Base-by-base conservation (phyloP, 805 yeast genomes). In the Cyberlindnera japonica region DNA sequence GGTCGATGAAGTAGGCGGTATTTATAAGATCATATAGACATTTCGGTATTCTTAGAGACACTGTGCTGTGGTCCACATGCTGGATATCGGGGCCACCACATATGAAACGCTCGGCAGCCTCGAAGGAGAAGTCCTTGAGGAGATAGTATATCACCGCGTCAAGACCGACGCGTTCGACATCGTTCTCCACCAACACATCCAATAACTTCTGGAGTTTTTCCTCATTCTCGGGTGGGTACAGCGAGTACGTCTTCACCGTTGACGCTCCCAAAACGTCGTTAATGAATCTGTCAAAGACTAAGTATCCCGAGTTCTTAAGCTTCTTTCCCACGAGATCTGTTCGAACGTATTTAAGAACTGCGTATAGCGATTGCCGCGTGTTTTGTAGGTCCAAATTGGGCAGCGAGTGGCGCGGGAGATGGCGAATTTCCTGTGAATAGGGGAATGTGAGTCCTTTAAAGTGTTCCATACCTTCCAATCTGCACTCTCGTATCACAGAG, bases 211-310 rank as follows among this genome's bases (percentile, higher is more conserved):
- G 47, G 24, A 56, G 18, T 28, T 50, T 55, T 13, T 41, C 33
- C 17, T 39, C 12, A 25, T 52, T 50, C 37, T 49, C 51, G 1
- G 61, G 61, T 9, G 61, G 61, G 23, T 56, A 56, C 17, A 31
- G 43, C 1, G 35, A 6, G 29, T 37, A 41, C 8, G 50, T 36
- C 14, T 48, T 32, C 2, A 55, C 28, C 0, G 31, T 21, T 1
- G 31, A 9, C 2, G 42, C 32, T 2, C 43, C 44, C 17, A 51
- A 33, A 3, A 56, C 35, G 8, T 53, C 57, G 14, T 31, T 38
- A 13, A 56, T 41, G 12, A 47, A 51, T 15, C 30, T 33, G 33
- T 56, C 61, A 13, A 56, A 29, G 15, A 48, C 30, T 30, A 55
- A 23, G n/a, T n/a, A 13, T 12, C 43, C 50, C 2, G 30, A 21